These are phyloP conservation scores for Lumnitzera littorea DNA, from an alignment of 345 rosid genomes.

Conservation along the genomic window DNA sequence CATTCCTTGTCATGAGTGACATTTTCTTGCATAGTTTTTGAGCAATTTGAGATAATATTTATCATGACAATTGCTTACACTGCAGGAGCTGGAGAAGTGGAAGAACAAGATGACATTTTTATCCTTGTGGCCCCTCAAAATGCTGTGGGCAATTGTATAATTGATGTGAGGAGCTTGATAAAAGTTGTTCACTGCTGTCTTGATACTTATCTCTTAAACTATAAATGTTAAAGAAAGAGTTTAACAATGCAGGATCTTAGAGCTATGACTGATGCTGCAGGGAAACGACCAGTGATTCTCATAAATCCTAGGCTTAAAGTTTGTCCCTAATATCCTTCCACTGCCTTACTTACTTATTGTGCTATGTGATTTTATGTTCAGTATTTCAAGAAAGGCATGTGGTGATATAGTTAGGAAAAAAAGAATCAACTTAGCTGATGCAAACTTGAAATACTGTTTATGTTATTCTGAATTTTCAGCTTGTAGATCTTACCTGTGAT, in stretches of 20 bases:
- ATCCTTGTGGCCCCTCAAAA: constrained; percentile 95
- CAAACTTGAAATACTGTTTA: neutral
- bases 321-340: neutral
- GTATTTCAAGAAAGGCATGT: no score
- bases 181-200: constrained; percentile 1
- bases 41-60: neutral
- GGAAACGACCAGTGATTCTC: constrained; percentile 78
- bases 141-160: constrained; percentile 93
- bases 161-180: constrained; percentile 49
- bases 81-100: constrained; percentile 80
- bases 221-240: constrained; percentile 7
- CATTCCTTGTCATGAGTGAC: no score
- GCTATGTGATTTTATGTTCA: no score
- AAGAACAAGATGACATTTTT: constrained; percentile 79
- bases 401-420: no score
- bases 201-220: neutral
- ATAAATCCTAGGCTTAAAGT: constrained; percentile 89
- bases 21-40: no score
- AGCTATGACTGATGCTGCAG: constrained; percentile 95
- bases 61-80: neutral
- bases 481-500: no score
- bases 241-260: constrained; percentile 50
- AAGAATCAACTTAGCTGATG: neutral
- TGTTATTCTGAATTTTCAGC: neutral
- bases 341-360: no score